Percentiles rank a stretch among this genome's conserved stretches.
Evolutionary conservation across 257 asterid species (phyloP).

Genomic region (Forsythia suspensa): DNA sequence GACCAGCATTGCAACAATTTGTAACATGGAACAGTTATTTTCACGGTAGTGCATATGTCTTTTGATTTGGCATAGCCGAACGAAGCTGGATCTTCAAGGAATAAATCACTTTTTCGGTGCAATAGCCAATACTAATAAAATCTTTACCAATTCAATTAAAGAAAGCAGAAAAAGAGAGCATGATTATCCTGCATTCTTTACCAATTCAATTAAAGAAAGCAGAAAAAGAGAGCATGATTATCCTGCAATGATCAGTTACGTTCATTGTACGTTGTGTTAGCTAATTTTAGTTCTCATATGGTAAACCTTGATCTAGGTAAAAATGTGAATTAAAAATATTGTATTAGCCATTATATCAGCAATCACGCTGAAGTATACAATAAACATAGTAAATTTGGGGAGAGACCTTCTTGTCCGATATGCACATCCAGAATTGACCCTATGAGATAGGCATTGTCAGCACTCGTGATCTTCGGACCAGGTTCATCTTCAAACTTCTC

Average conservation of each 20-base stretch:
- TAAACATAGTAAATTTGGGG: slow-evolving; percentile 20
- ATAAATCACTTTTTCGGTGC: slow-evolving; percentile 5
- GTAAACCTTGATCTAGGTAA: neutral
- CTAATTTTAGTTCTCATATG: neutral
- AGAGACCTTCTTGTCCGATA: slow-evolving; percentile 91
- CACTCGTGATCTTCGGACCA: slow-evolving; percentile 51
- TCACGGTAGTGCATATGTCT: neutral
- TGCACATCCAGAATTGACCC: slow-evolving; percentile 98
- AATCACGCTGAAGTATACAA: neutral
- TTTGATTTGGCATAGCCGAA: slow-evolving; percentile 7
- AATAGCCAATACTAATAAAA: neutral
- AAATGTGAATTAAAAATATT: neutral
- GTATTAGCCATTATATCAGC: neutral
- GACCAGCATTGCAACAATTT: neutral
- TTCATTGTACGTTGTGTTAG: neutral
- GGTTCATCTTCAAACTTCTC: slow-evolving; percentile 76
- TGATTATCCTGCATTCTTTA: slow-evolving; percentile 12
- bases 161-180: slow-evolving; percentile 1
- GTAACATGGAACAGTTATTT: slow-evolving; percentile 3
- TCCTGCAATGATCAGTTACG: slow-evolving; percentile 2
- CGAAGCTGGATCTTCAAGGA: neutral
- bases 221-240: slow-evolving; percentile 3
- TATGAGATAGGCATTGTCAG: slow-evolving; percentile 71
- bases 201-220: no score
- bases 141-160: slow-evolving; percentile 2